Evolutionary conservation across 352 stramenopile species (phyloP).

Genomic region (Phytophthora pisi): DNA sequence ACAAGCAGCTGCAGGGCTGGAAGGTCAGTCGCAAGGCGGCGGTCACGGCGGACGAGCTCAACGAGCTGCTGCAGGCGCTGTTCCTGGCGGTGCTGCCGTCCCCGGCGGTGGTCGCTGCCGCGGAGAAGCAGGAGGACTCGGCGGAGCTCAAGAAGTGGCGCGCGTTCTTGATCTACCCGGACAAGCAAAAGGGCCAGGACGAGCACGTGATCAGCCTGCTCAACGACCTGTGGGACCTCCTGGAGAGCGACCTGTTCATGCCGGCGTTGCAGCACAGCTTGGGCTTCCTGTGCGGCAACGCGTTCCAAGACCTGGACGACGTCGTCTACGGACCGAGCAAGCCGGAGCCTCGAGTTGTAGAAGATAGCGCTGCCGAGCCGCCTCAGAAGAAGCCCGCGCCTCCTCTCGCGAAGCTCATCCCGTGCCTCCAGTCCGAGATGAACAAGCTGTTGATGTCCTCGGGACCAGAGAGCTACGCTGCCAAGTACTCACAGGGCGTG

Average conservation of each 20-base stretch:
- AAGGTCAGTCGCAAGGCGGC: slow-evolving; percentile 74
- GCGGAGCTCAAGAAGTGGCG: slow-evolving; percentile 55
- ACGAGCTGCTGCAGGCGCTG: slow-evolving; percentile 71
- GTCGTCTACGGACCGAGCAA: slow-evolving; percentile 62
- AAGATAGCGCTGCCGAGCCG: slow-evolving; percentile 24
- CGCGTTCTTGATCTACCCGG: slow-evolving; percentile 76
- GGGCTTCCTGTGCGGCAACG: slow-evolving; percentile 76
- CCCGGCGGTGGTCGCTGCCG: slow-evolving; percentile 22
- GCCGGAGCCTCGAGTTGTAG: slow-evolving; percentile 24
- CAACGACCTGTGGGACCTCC: slow-evolving; percentile 83
- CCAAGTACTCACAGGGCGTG: slow-evolving; percentile 81
- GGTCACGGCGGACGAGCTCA: slow-evolving; percentile 74
- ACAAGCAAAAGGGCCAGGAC: slow-evolving; percentile 70
- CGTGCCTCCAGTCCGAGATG: slow-evolving; percentile 72
- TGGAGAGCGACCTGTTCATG: slow-evolving; percentile 80
- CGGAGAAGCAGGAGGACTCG: slow-evolving; percentile 34
- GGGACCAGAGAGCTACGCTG: slow-evolving; percentile 58
- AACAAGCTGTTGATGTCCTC: slow-evolving; percentile 67
- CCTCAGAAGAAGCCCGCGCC: slow-evolving; percentile 52
- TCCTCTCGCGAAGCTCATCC: slow-evolving; percentile 81
- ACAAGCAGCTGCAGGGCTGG: slow-evolving; percentile 67
- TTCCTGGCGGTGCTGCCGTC: slow-evolving; percentile 65
- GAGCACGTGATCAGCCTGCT: slow-evolving; percentile 81
- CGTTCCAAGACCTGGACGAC: slow-evolving; percentile 82
- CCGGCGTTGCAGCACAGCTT: slow-evolving; percentile 75